These are phyloP conservation scores for Rubroshorea leprosula DNA, from an alignment of 345 rosid species.

Conservation along the genomic window DNA sequence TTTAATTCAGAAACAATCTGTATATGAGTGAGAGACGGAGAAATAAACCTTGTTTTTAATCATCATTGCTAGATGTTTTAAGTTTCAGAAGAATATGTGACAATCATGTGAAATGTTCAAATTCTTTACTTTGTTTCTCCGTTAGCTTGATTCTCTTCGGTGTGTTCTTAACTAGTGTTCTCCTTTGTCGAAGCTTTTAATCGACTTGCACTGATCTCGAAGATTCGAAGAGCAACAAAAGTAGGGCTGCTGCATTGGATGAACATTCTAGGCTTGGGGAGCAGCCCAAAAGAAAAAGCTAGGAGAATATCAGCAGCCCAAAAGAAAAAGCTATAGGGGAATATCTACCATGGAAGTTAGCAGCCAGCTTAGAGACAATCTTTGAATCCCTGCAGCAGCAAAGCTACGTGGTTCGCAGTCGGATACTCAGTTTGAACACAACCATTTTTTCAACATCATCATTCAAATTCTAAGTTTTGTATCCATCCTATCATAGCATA, in stretches of 20 bases:
- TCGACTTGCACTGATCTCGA: neutral
- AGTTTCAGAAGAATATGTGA: slow-evolving; percentile 19
- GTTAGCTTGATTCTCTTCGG: neutral
- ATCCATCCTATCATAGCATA: no score
- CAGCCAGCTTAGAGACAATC: no score
- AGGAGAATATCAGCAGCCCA: neutral
- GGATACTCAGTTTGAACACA: no score
- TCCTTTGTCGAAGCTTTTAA: slow-evolving; percentile 11
- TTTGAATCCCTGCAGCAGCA: no score
- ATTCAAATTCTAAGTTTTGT: no score
- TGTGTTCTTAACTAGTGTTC: neutral
- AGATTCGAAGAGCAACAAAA: slow-evolving; percentile 14
- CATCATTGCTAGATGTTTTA: slow-evolving; percentile 12
- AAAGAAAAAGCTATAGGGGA: no score
- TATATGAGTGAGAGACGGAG: slow-evolving; percentile 7
- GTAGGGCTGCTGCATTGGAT: slow-evolving; percentile 1
- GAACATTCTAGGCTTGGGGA: slow-evolving; percentile 20
- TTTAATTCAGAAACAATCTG: slow-evolving; percentile 12
- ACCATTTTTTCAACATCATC: no score
- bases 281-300: slow-evolving; percentile 26
- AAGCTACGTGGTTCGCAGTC: no score
- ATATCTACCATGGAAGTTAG: slow-evolving; percentile 29
- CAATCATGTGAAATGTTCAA: neutral
- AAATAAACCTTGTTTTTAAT: slow-evolving; percentile 15
- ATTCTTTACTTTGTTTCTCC: slow-evolving; percentile 16